phyloP scores from a whole-genome alignment of 495 filamentous ascomycete species.

The Penicillium cataractarum region DNA sequence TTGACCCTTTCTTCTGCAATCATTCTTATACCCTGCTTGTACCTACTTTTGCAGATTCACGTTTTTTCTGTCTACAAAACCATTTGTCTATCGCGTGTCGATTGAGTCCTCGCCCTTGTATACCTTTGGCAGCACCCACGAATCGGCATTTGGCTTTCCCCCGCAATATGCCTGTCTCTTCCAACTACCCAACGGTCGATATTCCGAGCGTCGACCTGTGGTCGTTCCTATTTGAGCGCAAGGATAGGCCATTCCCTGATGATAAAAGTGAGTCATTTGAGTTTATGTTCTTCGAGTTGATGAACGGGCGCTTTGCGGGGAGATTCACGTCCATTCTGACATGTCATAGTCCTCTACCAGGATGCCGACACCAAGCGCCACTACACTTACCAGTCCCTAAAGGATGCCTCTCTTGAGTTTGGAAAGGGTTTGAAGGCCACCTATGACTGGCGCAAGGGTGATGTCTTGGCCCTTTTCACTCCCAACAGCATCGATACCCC shows the following conservation, averaged over 20 bases:
- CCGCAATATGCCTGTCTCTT: conserved; percentile 48
- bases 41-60: conserved; percentile 1
- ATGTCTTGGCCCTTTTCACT: conserved; percentile 70
- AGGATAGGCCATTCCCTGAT: conserved; percentile 67
- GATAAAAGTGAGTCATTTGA: conserved; percentile 40
- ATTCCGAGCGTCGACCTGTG: conserved; percentile 65
- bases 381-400: conserved; percentile 74
- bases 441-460: conserved; percentile 81
- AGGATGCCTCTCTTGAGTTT: conserved; percentile 68
- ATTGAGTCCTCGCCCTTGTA: neutral
- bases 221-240: conserved; percentile 78
- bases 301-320: too few relatives aligned
- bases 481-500: conserved; percentile 79
- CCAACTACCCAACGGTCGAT: conserved; percentile 40
- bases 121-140: conserved; percentile 10
- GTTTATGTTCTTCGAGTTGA: neutral
- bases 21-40: conserved; percentile 2
- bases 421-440: conserved; percentile 72
- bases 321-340: conserved; percentile 15
- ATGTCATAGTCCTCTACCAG: conserved; percentile 72
- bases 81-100: neutral
- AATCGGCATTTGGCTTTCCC: conserved; percentile 25
- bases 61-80: neutral
- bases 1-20: neutral
- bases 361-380: conserved; percentile 73